A percentile compares a stretch with the other conserved stretches of the same genome.
phyloP scores from a whole-genome alignment of 169 alveolate species.

The Cryptosporidium tyzzeri region DNA sequence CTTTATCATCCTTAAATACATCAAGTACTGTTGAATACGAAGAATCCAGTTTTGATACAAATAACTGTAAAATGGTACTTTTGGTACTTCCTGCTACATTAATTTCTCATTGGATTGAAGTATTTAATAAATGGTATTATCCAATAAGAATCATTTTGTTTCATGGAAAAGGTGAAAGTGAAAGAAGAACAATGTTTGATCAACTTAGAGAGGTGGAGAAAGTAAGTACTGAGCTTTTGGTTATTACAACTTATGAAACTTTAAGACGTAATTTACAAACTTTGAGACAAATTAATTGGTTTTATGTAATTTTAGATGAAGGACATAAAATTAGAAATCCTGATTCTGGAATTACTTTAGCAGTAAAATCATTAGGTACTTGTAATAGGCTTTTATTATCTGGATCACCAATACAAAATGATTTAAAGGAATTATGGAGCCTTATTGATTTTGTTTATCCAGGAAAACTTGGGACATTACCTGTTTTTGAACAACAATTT shows the following conservation, averaged over 20 bases:
- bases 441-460: constrained; percentile 93
- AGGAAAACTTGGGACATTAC: constrained; percentile 90
- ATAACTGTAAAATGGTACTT: constrained; percentile 63
- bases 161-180: constrained; percentile 47
- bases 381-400: constrained; percentile 89
- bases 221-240: constrained; percentile 39
- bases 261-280: constrained; percentile 78
- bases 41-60: neutral
- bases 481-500: constrained; percentile 85
- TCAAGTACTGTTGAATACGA: constrained; percentile 8
- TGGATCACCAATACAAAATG: constrained; percentile 95
- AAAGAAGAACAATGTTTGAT: constrained; percentile 41
- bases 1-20: neutral
- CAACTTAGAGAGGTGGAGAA: neutral
- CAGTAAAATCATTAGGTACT: constrained; percentile 86
- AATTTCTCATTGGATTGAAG: constrained; percentile 82
- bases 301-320: constrained; percentile 92
- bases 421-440: constrained; percentile 94
- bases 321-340: constrained; percentile 95
- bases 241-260: constrained; percentile 81
- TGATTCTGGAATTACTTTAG: constrained; percentile 87
- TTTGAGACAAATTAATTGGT: constrained; percentile 81
- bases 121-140: constrained; percentile 78
- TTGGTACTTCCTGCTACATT: constrained; percentile 83
- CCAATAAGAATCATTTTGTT: constrained; percentile 25